phyloP scores from a whole-genome alignment of 2,329 filamentous ascomycete genomes.

The Sphaerulina musiva region DNA sequence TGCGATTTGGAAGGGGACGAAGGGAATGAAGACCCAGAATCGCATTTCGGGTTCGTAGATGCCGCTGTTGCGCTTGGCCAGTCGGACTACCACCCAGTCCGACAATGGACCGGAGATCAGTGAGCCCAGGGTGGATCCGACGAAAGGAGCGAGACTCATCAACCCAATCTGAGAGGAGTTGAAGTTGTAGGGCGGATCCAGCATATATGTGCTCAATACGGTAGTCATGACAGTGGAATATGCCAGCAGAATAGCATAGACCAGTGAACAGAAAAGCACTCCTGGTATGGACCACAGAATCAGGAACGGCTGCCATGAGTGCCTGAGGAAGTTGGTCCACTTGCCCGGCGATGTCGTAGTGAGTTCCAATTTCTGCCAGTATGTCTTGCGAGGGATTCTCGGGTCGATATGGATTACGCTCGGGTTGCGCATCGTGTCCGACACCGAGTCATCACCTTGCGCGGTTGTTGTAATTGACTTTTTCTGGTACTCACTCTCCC shows the following conservation, averaged over 20 bases:
- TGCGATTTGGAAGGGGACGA: conserved; percentile 29
- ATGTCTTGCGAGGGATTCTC: conserved; percentile 38
- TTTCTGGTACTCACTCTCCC: neutral
- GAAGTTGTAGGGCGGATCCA: conserved; percentile 41
- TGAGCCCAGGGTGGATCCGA: conserved; percentile 44
- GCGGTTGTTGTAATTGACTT: conserved; percentile 12
- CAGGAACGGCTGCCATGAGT: conserved; percentile 36
- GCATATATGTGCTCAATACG: conserved; percentile 34
- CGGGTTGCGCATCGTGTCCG: conserved; percentile 15
- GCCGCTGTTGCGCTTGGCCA: conserved; percentile 31
- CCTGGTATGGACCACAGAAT: conserved; percentile 37
- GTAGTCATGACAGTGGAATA: conserved; percentile 38
- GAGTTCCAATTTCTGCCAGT: conserved; percentile 39
- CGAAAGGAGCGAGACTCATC: conserved; percentile 47
- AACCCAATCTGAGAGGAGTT: conserved; percentile 45
- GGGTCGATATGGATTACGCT: conserved; percentile 26
- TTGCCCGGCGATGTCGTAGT: conserved; percentile 30
- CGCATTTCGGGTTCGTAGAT: conserved; percentile 35
- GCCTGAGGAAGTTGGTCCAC: conserved; percentile 30
- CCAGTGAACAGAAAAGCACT: conserved; percentile 35
- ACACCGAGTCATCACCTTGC: conserved; percentile 6
- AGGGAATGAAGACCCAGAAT: conserved; percentile 33
- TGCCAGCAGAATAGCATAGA: conserved; percentile 36
- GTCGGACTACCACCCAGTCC: conserved; percentile 37
- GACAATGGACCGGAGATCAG: conserved; percentile 43